Base-by-base conservation (phyloP, 2,329 filamentous ascomycete genomes). In the Aschersonia sp. region DNA sequence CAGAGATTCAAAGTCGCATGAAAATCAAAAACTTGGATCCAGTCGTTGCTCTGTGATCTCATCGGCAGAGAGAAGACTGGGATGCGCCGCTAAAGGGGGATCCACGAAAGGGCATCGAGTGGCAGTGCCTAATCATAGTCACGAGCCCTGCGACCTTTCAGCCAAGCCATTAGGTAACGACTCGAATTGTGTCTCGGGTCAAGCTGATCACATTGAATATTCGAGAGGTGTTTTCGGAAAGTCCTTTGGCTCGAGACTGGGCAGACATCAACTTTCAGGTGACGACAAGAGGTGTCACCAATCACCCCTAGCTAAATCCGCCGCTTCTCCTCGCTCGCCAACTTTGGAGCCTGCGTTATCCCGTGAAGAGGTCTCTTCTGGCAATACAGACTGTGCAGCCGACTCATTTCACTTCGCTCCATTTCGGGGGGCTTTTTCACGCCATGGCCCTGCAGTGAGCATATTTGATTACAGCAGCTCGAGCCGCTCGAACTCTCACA, bases 351-450 rank as follows among this genome's bases (percentile, higher is more conserved):
- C 8, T 5, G 2, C 35, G 8, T 30, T 31, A 31, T 30, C 32
- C 12, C 29, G 32, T n/a, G 32, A 45, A 6, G 30, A 35, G n/a
- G 9, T 12, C n/a, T 11, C 8, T 37, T 31, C n/a, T 14, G 35
- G 8, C 12, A 12, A 1, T 37, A 4, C 8, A 14, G 35, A 44
- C 12, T 31, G 40, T 37, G 37, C 14, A 35, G n/a, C 42, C 40
- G 46, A 44, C 39, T 39, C 12, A 5, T n/a, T 39, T 6, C 22
- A 30, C n/a, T 42, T 42, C 37, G n/a, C 46, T 46, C 12, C 33
- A 29, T 14, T 42, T 22, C 35, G 45, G 33, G 49, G 49, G 42
- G 49, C 47, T 1, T 50, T 50, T 30, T 44, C 42, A 12, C 44
- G 37, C 4, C 44, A 44, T 42, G 32, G 43, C 7, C 10, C 35